Conservation (phyloP, 1,139 yeast genomes). For the Sugiyamaella japonica region DNA sequence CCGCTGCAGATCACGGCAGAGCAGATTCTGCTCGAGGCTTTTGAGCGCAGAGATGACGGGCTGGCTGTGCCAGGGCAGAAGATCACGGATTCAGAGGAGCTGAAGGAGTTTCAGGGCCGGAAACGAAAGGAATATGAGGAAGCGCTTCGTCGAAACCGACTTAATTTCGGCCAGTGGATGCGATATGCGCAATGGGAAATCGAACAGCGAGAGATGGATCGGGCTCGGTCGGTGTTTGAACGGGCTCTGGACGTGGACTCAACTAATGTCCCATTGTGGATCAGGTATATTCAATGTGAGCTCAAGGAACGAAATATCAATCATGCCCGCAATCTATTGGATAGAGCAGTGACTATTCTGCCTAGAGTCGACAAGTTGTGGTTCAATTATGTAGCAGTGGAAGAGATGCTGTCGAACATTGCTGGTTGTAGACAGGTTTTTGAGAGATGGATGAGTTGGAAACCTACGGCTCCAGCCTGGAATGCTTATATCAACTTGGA, state of each 20-base stretch:
- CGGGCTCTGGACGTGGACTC: constrained; percentile 78
- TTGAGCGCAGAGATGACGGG: constrained; percentile 49
- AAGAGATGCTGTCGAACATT: constrained; percentile 71
- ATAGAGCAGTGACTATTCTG: constrained; percentile 69
- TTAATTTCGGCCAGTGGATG: constrained; percentile 86
- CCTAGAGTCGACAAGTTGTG: constrained; percentile 86
- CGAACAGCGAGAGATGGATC: constrained; percentile 68
- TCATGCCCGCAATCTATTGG: constrained; percentile 84
- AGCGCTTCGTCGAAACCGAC: constrained; percentile 76
- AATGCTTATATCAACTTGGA: constrained; percentile 73
- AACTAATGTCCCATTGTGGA: constrained; percentile 82
- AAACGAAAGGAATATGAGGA: constrained; percentile 83
- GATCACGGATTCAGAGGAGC: constrained; percentile 77
- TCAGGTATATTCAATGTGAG: constrained; percentile 78
- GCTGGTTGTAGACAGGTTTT: constrained; percentile 65
- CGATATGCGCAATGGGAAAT: constrained; percentile 88
- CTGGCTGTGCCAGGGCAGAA: constrained; percentile 46
- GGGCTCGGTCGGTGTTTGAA: constrained; percentile 88
- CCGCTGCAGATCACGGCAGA: constrained; percentile 57
- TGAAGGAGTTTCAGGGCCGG: constrained; percentile 69
- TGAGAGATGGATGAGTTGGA: constrained; percentile 79
- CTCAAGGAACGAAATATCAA: constrained; percentile 69
- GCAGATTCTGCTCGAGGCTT: constrained; percentile 56
- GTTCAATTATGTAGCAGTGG: constrained; percentile 74
- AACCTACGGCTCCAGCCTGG: constrained; percentile 62